These are phyloP conservation scores for Diddensiella transvaalensis DNA, from an alignment of 805 yeast genomes.

Conservation along the genomic window DNA sequence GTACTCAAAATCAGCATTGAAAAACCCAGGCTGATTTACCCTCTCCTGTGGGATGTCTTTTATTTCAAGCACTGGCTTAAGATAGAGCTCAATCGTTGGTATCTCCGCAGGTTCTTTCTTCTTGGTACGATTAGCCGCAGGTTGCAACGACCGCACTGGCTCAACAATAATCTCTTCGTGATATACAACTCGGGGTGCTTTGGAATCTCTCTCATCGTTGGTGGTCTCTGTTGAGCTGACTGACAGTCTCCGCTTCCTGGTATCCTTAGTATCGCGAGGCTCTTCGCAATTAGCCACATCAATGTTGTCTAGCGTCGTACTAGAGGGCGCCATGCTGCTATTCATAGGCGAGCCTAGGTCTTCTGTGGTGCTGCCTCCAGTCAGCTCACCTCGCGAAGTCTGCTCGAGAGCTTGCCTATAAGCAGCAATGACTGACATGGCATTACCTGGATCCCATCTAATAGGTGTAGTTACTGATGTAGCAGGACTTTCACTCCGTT, in stretches of 20 bases:
- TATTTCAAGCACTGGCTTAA: conserved; percentile 23
- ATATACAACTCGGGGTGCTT: background rate
- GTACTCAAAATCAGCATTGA: conserved; percentile 34
- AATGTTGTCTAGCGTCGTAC: background rate
- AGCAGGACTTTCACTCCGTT: conserved; percentile 1
- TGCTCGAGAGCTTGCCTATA: conserved; percentile 26
- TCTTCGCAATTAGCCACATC: background rate
- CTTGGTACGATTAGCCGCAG: background rate
- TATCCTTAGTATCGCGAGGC: background rate
- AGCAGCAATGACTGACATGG: conserved; percentile 28
- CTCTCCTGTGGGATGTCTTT: conserved; percentile 27
- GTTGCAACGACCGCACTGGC: background rate
- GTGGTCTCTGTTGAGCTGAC: background rate
- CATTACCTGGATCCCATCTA: conserved; percentile 24
- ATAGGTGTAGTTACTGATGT: conserved; percentile 3
- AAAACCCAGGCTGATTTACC: conserved; percentile 32
- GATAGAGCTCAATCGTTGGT: conserved; percentile 14
- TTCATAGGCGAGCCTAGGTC: background rate
- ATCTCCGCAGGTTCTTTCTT: conserved; percentile 7
- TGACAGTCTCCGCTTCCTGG: background rate
- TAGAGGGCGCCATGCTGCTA: background rate
- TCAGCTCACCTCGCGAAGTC: background rate
- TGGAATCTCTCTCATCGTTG: background rate
- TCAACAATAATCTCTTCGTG: background rate
- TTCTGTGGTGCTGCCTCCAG: background rate